These are phyloP conservation scores for Termitomyces sp. DNA, from an alignment of 768 basidiomycete genomes.

Conservation along the genomic window DNA sequence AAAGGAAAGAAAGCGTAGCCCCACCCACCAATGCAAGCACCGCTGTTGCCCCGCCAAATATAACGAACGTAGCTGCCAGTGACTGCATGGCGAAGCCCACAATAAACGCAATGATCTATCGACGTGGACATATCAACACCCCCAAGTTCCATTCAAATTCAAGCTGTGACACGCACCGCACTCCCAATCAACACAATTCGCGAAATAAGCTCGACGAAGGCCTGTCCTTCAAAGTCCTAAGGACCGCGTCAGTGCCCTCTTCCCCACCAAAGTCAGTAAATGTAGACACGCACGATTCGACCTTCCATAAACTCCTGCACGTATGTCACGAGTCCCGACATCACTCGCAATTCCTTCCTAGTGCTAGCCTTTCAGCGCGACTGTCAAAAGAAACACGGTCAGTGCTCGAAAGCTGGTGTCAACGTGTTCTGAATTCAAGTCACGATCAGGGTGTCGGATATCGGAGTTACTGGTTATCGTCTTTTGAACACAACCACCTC, in stretches of 20 bases:
- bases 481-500: too few species aligned
- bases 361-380: neutral
- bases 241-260: neutral
- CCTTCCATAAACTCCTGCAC: conserved; percentile 34
- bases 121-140: conserved; percentile 9
- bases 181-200: conserved; percentile 39
- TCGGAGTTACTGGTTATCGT: too few species aligned
- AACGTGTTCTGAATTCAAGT: neutral
- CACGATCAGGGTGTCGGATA: neutral
- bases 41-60: conserved; percentile 37
- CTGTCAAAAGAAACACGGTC: neutral
- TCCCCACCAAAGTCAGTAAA: neutral
- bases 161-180: conserved; percentile 34
- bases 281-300: conserved; percentile 32
- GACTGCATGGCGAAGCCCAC: conserved; percentile 56
- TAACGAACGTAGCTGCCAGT: conserved; percentile 46
- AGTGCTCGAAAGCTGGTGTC: neutral
- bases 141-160: neutral
- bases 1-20: neutral
- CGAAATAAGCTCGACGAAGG: conserved; percentile 43
- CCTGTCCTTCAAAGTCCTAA: conserved; percentile 65
- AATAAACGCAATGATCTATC: conserved; percentile 51
- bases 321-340: conserved; percentile 5
- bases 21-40: conserved; percentile 41
- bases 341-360: neutral